Evolutionary conservation across 768 basidiomycete species (phyloP).

Genomic region (Sarcodon sp.): DNA sequence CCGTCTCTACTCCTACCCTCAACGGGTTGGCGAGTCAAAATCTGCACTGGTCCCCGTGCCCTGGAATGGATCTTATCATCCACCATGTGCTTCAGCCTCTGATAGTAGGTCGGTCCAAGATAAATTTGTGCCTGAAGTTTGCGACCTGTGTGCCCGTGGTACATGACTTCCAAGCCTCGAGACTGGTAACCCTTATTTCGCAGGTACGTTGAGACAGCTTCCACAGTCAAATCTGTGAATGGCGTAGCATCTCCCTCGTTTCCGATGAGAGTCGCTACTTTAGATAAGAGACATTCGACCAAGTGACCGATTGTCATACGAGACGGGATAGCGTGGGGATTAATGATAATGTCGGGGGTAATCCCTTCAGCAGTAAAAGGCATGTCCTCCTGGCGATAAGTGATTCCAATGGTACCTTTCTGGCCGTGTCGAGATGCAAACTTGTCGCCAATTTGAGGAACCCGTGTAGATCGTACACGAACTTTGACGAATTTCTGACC

Average conservation of each 20-base stretch:
- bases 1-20: slow-evolving; percentile 98
- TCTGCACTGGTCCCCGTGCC: slow-evolving; percentile 94
- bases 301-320: slow-evolving; percentile 99
- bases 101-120: slow-evolving; percentile 98
- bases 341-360: slow-evolving; percentile 95
- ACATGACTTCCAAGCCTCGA: slow-evolving; percentile 96
- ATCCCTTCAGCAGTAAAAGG: slow-evolving; percentile 97
- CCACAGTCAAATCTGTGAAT: slow-evolving; percentile 95
- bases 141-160: slow-evolving; percentile 96
- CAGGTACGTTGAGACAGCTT: slow-evolving; percentile 90
- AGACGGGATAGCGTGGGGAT: slow-evolving; percentile 98
- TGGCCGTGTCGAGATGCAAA: slow-evolving; percentile 99
- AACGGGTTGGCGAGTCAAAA: slow-evolving; percentile 93
- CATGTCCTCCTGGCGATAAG: slow-evolving; percentile 99
- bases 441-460: slow-evolving; percentile 98
- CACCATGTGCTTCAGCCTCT: slow-evolving; percentile 99
- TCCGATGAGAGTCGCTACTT: slow-evolving; percentile 91
- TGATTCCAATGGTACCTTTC: slow-evolving; percentile 99
- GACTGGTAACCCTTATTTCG: slow-evolving; percentile 90
- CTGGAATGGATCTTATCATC: slow-evolving; percentile 99
- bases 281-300: slow-evolving; percentile 94
- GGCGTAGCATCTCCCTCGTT: slow-evolving; percentile 98
- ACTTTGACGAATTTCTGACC: slow-evolving; percentile 99
- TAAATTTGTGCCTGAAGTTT: slow-evolving; percentile 98
- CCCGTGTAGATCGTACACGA: slow-evolving; percentile 87